Base-by-base conservation (phyloP, 768 basidiomycete genomes). In the Mycena latifolia region DNA sequence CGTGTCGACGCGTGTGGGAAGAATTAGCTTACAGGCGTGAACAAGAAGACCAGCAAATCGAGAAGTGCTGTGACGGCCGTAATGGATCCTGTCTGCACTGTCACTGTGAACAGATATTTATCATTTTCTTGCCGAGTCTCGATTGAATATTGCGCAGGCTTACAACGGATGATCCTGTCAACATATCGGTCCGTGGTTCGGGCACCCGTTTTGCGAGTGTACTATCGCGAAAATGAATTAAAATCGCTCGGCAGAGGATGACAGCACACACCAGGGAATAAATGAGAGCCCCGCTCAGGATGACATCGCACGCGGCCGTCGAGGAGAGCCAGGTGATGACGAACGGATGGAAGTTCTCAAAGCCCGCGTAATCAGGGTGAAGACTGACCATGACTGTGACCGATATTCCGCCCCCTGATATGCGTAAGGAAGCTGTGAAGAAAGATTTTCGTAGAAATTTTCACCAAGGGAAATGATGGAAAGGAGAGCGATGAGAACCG, bases 121-220 rank as follows among this genome's bases (percentile, higher is more conserved):
- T 20, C 10, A 1, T 31, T 22, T 17, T 20, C 35, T 55, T 18
- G 9, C 10, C 7, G n/a, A n/a, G n/a, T 50, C 9, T 17, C 6
- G 3, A 17, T 37, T 37, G 15, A 37, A 37, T 15, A 15, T 10
- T n/a, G n/a, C n/a, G n/a, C n/a, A n/a, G n/a, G n/a, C n/a, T n/a
- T n/a, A n/a, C n/a, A n/a, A n/a, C n/a, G 59, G 22, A 71, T 71
- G 11, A 71, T 59, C 17, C 61, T 37, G 43, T 63, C 53, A 9
- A 71, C 24, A 27, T 60, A 43, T 25, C 62, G 39, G 47, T 72
- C 71, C 28, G 65, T 70, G 5, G 61, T 14, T 3, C 24, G 12
- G 2, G 51, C 15, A 3, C 62, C 65, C 4, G 65, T 64, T 54
- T 65, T 65, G 17, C 65, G 54, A 10, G 33, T 62, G 14, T n/a